Evolutionary conservation across 768 basidiomycete genomes (phyloP), one percentile per base, ranked within the genome.

Genomic region (Coprinellus aureogranulatus): DNA sequence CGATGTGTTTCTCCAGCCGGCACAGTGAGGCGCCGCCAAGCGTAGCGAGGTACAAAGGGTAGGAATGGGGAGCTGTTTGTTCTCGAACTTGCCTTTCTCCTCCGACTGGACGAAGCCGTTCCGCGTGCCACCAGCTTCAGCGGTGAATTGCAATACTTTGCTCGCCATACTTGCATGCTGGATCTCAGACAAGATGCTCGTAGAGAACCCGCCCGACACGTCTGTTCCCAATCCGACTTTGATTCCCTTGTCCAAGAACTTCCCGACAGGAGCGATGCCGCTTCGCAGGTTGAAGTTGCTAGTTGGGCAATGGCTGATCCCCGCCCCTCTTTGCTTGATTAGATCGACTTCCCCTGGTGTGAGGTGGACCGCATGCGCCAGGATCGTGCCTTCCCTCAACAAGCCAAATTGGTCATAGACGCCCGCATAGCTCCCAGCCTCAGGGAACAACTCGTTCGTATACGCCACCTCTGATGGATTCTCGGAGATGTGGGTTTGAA

Each of bases 161-260:
- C 92, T 88, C 16, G 89, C 85, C 48, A 88, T 82, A 75, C 90
- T 84, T 42, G 89, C 82, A 74, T 90, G 81, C 68, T 87, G 88
- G 48, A 94, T 80, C 16, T 81, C 78, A 23, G 78, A 82, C 59
- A 97, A 77, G 58, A 98, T 89, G 4, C 93, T 95, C 2, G 86
- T 78, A 10, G 83, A 84, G 70, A 85, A 92, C 3, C 96, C 95
- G 11, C 96, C 96, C 1, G 92, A 89, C 54, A 90, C 87, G 67
- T 96, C 94, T 52, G 95, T 95, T 2, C 96, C 96, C n/a, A 98
- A 76, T 18, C 94, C 93, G 59, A 98, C 94, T 81, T 97, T 97
- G 69, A 98, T 82, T 2, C 91, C 94, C 46, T 71, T 74, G 70
- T 98, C 94, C 12, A 98, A 76, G 71, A 89, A 86, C 60, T 79